Percentiles rank a stretch among this genome's conserved stretches.
phyloP scores from a whole-genome alignment of 768 basidiomycete species.

The Chalciporus piperatus region DNA sequence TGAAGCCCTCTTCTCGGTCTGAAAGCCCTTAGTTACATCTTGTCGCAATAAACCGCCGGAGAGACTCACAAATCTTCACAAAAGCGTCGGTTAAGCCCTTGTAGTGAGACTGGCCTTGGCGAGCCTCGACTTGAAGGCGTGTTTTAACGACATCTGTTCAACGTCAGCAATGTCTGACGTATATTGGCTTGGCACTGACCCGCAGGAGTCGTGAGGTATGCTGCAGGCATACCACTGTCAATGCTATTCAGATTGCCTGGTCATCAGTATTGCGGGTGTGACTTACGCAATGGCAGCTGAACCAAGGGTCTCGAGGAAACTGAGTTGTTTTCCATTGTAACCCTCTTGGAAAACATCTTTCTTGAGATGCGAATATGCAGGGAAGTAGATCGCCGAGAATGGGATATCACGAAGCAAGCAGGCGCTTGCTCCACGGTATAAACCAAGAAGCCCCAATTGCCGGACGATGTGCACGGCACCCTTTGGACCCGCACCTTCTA shows the following conservation, averaged over 20 bases:
- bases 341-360: slow-evolving; percentile 95
- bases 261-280: slow-evolving; percentile 12
- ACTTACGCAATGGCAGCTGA: slow-evolving; percentile 82
- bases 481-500: slow-evolving; percentile 74
- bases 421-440: slow-evolving; percentile 91
- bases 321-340: slow-evolving; percentile 88
- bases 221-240: slow-evolving; percentile 93
- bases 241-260: slow-evolving; percentile 27
- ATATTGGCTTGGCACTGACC: slow-evolving; percentile 43
- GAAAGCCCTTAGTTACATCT: slow-evolving; percentile 3
- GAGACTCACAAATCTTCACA: slow-evolving; percentile 75
- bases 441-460: slow-evolving; percentile 86
- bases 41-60: slow-evolving; percentile 1
- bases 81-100: slow-evolving; percentile 89
- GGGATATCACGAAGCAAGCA: slow-evolving; percentile 95
- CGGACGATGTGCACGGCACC: slow-evolving; percentile 92
- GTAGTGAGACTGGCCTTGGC: slow-evolving; percentile 88
- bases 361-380: slow-evolving; percentile 86
- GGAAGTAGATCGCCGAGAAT: slow-evolving; percentile 93
- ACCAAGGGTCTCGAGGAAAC: slow-evolving; percentile 84
- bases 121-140: slow-evolving; percentile 88
- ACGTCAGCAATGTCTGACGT: slow-evolving; percentile 15
- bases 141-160: slow-evolving; percentile 93
- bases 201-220: slow-evolving; percentile 88
- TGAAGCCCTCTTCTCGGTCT: slow-evolving; percentile 89